phyloP scores from a whole-genome alignment of 805 yeast species.

The Peterozyma toletana region DNA sequence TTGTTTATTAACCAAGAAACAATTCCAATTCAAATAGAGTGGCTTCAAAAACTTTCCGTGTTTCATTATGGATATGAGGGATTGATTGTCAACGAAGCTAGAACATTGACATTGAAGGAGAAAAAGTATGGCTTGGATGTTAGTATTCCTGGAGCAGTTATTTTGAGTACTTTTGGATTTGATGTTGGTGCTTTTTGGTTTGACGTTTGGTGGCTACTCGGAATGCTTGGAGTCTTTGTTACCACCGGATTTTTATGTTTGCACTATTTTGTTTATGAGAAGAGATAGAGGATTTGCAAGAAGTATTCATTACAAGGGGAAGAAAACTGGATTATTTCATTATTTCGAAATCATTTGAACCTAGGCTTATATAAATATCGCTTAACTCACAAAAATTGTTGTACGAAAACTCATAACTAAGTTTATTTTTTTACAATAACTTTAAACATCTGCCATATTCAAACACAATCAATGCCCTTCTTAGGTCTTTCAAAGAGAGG shows the following conservation, averaged over 20 bases:
- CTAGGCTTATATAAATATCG: no score
- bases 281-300: constrained; percentile 31
- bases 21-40: constrained; percentile 40
- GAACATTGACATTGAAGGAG: constrained; percentile 75
- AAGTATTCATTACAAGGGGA: no score
- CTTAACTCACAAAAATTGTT: no score
- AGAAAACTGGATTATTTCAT: no score
- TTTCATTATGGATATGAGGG: constrained; percentile 97
- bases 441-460: no score
- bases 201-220: constrained; percentile 56
- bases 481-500: no score
- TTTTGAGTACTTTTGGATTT: constrained; percentile 91
- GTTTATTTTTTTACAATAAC: no score
- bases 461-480: no score
- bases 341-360: no score
- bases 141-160: constrained; percentile 97
- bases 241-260: constrained; percentile 69
- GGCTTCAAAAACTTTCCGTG: constrained; percentile 78
- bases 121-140: constrained; percentile 88
- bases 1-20: constrained; percentile 79
- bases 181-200: constrained; percentile 66
- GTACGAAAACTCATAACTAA: no score
- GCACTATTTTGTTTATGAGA: constrained; percentile 69
- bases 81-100: constrained; percentile 85
- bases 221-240: constrained; percentile 53